Evolutionary conservation across 2,329 filamentous ascomycete genomes (phyloP), one percentile per base, ranked within the genome.

Genomic region (Xylaria sp.): DNA sequence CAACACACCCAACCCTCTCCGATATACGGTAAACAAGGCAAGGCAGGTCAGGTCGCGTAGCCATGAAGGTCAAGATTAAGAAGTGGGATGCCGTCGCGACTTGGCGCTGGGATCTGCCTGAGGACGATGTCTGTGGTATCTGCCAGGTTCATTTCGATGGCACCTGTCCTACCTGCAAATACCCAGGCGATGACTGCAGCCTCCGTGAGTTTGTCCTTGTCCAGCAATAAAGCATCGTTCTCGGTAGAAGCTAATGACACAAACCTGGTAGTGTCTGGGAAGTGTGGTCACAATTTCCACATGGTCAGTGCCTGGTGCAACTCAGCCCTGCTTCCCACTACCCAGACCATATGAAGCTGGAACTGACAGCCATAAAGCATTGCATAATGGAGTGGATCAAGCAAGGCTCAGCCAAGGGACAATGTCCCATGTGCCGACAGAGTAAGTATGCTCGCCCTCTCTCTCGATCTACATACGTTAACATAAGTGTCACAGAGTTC

Each of bases 61-160:
- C 62, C 63, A 99, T 99, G 96, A 98, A 97, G 83, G 94, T 98
- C 84, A 96, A 90, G 57, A 96, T 98, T 82, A 93, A 91, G 77
- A 89, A 93, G 79, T 98, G 95, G 94, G 92, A 96, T 77, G 92
- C 94, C 3, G 94, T 99, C 71, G 96, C 96, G 20, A 95, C 94
- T 65, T 99, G 96, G 96, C 91, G 93, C 73, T 99, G 96, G 96
- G 93, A 98, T 80, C 93, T 98, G 77, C 94, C 95, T 28, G 94
- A 97, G 76, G 95, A 98, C 83, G 95, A 99, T 80, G 94, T 98
- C 72, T 99, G 96, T 77, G 96, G 96, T 76, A 99, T 99, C 83
- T 99, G 96, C 82, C 95, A 97, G 79, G 94, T 97, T 71, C 93
- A 97, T 77, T 99, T 98, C 79, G 96, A 99, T 80, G 95, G 94